Base-by-base conservation (phyloP, 768 basidiomycete species). In the Boletus pseudopeckii region DNA sequence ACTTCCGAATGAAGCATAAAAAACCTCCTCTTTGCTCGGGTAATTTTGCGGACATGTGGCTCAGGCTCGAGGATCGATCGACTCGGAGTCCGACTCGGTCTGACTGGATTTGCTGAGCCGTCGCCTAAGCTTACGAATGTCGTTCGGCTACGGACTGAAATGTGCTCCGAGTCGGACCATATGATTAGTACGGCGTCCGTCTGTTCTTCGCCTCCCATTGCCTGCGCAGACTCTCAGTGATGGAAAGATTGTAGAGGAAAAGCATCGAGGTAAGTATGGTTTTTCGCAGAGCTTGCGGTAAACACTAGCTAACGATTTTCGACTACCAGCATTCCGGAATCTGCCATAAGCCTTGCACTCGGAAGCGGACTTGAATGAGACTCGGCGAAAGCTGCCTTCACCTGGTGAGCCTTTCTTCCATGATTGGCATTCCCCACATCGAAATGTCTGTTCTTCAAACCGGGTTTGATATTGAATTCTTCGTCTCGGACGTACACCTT, bases 321-420 rank as follows among this genome's bases (percentile, higher is more conserved):
- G 18, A 30, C 13, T 22, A 36, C 15, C 8, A 33, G 28, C 17
- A 33, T 18, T 45, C 14, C 24, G 33, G 11, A 44, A 51, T 44
- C 50, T 26, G 24, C 24, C 24, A 26, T 6, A 26, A 44, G 33
- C 42, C 41, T n/a, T 44, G 7, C n/a, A 17, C 28, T 3, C 24
- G 24, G 24, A 24, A 26, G 28, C 28, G 28, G 22, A 37, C 59
- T 46, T 14, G 24, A 15, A 53, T 57, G 48, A 61, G 51, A 37
- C 45, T 45, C 45, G 54, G 54, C 14, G 43, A 55, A 45, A 48
- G 42, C 28, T 45, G 43, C 46, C 38, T 48, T 22, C 37, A 53
- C 28, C 32, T 51, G 44, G 62, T 66, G 51, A 56, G 64, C 9
- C 30, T 51, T 52, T 39, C 34, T 48, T 41, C 33, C 15, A 22